Base-by-base conservation (phyloP, 2,329 filamentous ascomycete genomes). In the Penicillium sp. region DNA sequence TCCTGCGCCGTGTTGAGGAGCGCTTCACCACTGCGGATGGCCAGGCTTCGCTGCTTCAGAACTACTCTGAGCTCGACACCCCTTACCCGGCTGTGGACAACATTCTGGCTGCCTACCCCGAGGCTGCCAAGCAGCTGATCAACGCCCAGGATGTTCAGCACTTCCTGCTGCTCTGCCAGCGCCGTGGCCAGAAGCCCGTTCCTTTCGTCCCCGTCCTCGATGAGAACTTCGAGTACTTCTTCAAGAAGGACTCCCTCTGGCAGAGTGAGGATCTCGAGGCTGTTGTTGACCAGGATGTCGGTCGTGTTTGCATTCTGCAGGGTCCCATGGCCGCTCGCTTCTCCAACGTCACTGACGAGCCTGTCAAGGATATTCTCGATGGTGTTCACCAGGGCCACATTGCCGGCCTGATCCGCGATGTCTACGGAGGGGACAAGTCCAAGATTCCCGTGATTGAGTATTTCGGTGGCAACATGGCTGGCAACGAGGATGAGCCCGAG, bases 171-270 rank as follows among this genome's bases (percentile, higher is more conserved):
- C 88, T 99, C 45, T 98, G 93, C 83, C 89, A 95, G 79, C 89
- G 92, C 39, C 91, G 90, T 50, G 90, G 89, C 42, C 95, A 99
- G 82, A 99, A 99, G 84, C 95, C 95, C 2, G 91, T 96, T 31
- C 95, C 94, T 0, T 99, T 99, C 74, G 93, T 99, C 34, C 95
- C 95, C 5, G 84, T 90, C n/a, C 84, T 99, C 22, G 95, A 99
- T 70, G 92, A 96, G 64, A 96, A 94, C 75, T 99, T 99, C 67
- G 95, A 99, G 75, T 96, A 96, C 80, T 99, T 92, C 83, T 99
- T 99, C 89, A 99, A 99, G 88, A 99, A 99, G 83, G 95, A 99
- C 77, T 99, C 95, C 1, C 85, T 99, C 7, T 99, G 95, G 95
- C 95, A 99, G 79, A 98, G 95, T 0, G 95, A 99, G 79, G 95